phyloP scores from a whole-genome alignment of 108 stramenopile species.

The Skeletonema marinoi region DNA sequence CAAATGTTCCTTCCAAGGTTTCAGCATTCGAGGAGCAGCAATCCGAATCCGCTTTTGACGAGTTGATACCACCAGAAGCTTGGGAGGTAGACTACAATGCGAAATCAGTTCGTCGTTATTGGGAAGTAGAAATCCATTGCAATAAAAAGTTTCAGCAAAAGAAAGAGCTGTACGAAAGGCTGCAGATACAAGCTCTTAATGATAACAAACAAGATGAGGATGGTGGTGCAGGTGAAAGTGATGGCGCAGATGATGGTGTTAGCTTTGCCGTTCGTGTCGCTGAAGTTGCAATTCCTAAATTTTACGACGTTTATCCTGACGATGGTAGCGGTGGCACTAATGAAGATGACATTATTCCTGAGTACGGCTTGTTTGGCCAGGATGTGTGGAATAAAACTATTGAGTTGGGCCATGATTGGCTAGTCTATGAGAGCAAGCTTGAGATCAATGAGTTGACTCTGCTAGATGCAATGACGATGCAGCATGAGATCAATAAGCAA shows the following conservation, averaged over 20 bases:
- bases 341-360: conserved; percentile 16
- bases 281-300: conserved; percentile 38
- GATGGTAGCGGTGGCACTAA: conserved; percentile 31
- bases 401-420: conserved; percentile 54
- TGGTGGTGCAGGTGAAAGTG: not conserved
- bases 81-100: conserved; percentile 35
- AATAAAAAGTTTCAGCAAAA: conserved; percentile 54
- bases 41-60: not conserved
- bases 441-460: conserved; percentile 41
- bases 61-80: conserved; percentile 3
- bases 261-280: not conserved
- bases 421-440: conserved; percentile 49
- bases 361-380: conserved; percentile 11
- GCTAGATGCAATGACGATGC: conserved; percentile 51
- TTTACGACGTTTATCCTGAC: conserved; percentile 33
- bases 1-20: conserved; percentile 17
- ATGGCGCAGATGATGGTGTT: not conserved
- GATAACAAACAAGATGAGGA: conserved; percentile 23
- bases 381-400: conserved; percentile 38
- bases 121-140: conserved; percentile 72
- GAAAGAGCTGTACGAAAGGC: conserved; percentile 5
- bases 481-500: conserved; percentile 26
- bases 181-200: not conserved
- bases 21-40: conserved; percentile 17
- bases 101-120: conserved; percentile 57